Conservation (phyloP, 1,284 basidiomycete species). For the Cutaneotrichosporon mucoides region DNA sequence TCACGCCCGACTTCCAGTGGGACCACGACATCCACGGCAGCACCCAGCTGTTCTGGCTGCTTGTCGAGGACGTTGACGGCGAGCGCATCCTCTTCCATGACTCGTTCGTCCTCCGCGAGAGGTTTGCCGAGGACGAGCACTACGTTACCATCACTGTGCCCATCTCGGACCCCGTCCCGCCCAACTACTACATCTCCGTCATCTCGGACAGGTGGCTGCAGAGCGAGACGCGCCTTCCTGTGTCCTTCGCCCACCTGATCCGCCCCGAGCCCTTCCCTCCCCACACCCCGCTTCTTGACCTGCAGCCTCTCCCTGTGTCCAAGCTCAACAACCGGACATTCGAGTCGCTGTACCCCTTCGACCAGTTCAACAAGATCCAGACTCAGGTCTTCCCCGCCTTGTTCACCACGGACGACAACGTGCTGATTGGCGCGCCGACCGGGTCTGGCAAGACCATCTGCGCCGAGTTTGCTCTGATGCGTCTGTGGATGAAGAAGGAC, state of each 20-base stretch:
- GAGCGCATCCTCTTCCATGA: conserved; percentile 94
- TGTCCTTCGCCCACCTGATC: conserved; percentile 97
- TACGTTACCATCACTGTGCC: conserved; percentile 90
- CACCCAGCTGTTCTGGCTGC: conserved; percentile 84
- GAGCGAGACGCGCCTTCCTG: conserved; percentile 86
- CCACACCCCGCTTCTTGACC: conserved; percentile 86
- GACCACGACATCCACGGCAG: conserved; percentile 88
- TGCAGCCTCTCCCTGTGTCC: conserved; percentile 83
- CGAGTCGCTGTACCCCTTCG: conserved; percentile 77
- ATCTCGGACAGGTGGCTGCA: conserved; percentile 96
- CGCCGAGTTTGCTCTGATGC: conserved; percentile 89
- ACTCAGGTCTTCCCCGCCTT: conserved; percentile 98
- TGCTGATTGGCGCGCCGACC: conserved; percentile 92
- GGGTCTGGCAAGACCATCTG: conserved; percentile 97
- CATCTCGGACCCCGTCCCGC: conserved; percentile 94
- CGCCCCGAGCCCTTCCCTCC: conserved; percentile 94
- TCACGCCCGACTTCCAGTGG: conserved; percentile 95
- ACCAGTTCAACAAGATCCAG: conserved; percentile 96
- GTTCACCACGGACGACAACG: conserved; percentile 92
- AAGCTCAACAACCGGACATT: conserved; percentile 90
- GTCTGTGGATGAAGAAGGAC: conserved; percentile 83
- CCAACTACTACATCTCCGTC: conserved; percentile 95
- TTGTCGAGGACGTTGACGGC: conserved; percentile 96
- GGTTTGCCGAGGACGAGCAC: conserved; percentile 90
- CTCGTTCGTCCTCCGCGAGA: conserved; percentile 81